Conservation (phyloP, 2,329 filamentous ascomycete genomes). For the Nigrospora oryzae region DNA sequence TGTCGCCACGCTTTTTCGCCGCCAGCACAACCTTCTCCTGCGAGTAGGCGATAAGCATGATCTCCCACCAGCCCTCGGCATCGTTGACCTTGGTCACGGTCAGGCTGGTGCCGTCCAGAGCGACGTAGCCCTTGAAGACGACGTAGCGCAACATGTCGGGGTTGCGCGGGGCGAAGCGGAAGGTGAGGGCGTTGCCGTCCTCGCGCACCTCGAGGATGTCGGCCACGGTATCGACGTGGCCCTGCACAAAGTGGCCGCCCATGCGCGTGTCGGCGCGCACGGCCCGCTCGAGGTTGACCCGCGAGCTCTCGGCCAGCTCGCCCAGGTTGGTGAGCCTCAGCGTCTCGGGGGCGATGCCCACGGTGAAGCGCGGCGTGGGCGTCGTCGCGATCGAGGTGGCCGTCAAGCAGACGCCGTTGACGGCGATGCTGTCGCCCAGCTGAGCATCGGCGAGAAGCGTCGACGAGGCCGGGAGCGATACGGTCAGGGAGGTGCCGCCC, state of each 20-base stretch:
- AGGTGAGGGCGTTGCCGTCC: slow-evolving; percentile 85
- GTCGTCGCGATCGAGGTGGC: slow-evolving; percentile 42
- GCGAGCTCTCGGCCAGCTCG: slow-evolving; percentile 51
- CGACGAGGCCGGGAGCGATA: slow-evolving; percentile 58
- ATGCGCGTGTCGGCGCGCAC: slow-evolving; percentile 88
- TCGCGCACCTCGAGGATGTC: slow-evolving; percentile 62
- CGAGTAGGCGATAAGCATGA: slow-evolving; percentile 96
- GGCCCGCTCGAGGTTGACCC: slow-evolving; percentile 89
- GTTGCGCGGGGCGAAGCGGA: slow-evolving; percentile 70
- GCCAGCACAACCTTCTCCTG: slow-evolving; percentile 86
- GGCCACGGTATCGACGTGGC: slow-evolving; percentile 88
- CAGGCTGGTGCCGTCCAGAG: slow-evolving; percentile 88
- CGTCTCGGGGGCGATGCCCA: slow-evolving; percentile 92
- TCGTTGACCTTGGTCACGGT: slow-evolving; percentile 86
- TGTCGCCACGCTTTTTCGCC: slow-evolving; percentile 67
- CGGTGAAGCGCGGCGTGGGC: slow-evolving; percentile 58
- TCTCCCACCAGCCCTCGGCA: slow-evolving; percentile 74
- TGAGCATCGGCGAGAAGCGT: slow-evolving; percentile 76
- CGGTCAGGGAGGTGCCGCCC: slow-evolving; percentile 84
- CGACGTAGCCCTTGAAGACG: slow-evolving; percentile 93
- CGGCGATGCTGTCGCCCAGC: slow-evolving; percentile 85
- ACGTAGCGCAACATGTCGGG: slow-evolving; percentile 69
- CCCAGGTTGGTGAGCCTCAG: slow-evolving; percentile 95
- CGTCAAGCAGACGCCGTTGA: slow-evolving; percentile 95
- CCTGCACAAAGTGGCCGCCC: slow-evolving; percentile 97